Evolutionary conservation across 2,329 filamentous ascomycete species (phyloP), one percentile per base, ranked within the genome.

Genomic region (Diaporthe citri): DNA sequence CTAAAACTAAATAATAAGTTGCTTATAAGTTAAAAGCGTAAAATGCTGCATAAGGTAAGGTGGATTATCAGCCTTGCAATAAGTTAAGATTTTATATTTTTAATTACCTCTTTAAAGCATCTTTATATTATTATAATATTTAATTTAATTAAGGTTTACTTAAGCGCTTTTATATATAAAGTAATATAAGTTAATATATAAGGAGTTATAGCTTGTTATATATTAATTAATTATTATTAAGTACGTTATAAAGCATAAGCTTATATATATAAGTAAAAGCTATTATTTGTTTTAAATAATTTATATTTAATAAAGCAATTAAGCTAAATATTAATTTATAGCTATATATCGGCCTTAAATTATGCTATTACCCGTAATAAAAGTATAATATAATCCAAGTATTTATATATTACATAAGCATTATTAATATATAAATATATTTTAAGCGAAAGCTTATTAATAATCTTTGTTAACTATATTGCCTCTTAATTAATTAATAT

Each of bases 251-350:
- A n/a, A 0, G 2, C 3, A n/a, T n/a, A n/a, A 2, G 7, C 22
- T 22, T 3, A 5, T n/a, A 36, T 59, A 59, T 59, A 59, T 59
- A 59, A 28, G 2, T 59, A 36, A 20, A n/a, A 59, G 4, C 4
- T 59, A 59, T 59, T 10, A 22, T 59, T 34, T 15, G 0, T 59
- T 10, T 59, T 59, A 59, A 59, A 59, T 13, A 15, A 17, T 12
- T 10, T 59, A 59, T 59, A 59, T 36, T 59, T 59, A 59, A 59
- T 59, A 59, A 59, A 59, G 4, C 39, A 59, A n/a, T 59, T 59
- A 59, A 28, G 9, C 2, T 59, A 59, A 7, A 59, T 59, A n/a
- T 1, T 36, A 36, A 20, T 59, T 6, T 59, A 59, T 59, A 59
- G 1, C 9, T 59, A 59, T 59, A 59, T 59, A 2, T 59, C 39